A percentile compares a stretch with the other conserved stretches of the same genome.
Evolutionary conservation across 2,329 filamentous ascomycete species (phyloP).

Genomic region (Ceratocystis lukuohia): DNA sequence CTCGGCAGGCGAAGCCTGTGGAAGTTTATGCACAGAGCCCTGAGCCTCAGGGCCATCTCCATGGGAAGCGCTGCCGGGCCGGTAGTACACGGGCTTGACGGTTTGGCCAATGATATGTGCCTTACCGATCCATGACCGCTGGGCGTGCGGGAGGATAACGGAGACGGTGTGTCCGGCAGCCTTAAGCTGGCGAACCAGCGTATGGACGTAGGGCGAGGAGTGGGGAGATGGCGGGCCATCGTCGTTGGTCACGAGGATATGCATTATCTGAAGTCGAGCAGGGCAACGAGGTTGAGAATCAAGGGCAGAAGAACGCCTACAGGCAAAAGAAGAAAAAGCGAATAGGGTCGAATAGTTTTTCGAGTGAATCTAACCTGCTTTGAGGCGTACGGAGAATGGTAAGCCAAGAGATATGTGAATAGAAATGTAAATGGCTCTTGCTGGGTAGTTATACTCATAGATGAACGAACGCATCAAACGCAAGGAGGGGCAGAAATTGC

Average conservation of each 20-base stretch:
- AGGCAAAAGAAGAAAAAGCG: conserved; percentile 7
- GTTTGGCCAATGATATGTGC: conserved; percentile 89
- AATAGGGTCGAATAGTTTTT: neutral
- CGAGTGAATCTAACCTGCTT: neutral
- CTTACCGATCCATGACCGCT: conserved; percentile 97
- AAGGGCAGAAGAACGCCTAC: neutral
- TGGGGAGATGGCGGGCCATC: conserved; percentile 67
- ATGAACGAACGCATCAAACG: neutral
- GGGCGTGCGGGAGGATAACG: conserved; percentile 78
- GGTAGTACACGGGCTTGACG: conserved; percentile 74
- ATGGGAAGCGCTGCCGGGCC: conserved; percentile 36
- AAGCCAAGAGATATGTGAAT: conserved; percentile 1
- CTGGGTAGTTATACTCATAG: neutral
- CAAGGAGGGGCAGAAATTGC: conserved; percentile 11
- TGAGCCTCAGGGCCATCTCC: conserved; percentile 33
- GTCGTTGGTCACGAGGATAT: conserved; percentile 60
- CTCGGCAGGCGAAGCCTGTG: conserved; percentile 40
- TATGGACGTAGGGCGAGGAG: conserved; percentile 69
- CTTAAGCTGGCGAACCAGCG: conserved; percentile 56
- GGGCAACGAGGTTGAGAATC: neutral
- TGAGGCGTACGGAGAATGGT: conserved; percentile 12
- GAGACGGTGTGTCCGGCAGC: conserved; percentile 72
- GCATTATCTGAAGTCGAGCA: conserved; percentile 32
- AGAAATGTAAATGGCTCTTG: neutral
- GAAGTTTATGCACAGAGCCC: conserved; percentile 48